A percentile compares a stretch with the other conserved stretches of the same genome.
Conservation (phyloP, 176 grass and related monocot species). For the Triticum timopheevii region DNA sequence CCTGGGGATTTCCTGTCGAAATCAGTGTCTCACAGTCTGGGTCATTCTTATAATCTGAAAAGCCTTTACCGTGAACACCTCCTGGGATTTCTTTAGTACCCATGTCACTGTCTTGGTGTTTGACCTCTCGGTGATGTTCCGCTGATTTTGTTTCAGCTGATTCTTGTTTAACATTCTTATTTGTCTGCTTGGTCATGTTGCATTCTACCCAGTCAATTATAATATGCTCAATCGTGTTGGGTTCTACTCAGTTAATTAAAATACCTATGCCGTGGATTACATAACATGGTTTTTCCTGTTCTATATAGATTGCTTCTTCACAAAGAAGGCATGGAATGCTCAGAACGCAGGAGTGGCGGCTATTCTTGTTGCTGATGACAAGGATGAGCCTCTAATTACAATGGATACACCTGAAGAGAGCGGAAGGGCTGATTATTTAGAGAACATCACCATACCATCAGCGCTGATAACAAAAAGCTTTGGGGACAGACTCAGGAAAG, state of each 20-base stretch:
- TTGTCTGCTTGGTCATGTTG: constrained; percentile 17
- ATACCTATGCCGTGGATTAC: background rate
- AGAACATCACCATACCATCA: constrained; percentile 80
- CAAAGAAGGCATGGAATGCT: constrained; percentile 88
- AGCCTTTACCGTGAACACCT: background rate
- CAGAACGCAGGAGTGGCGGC: constrained; percentile 85
- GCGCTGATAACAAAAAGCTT: constrained; percentile 73
- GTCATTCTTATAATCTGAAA: background rate
- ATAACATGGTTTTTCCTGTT: background rate
- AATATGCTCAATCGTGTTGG: background rate
- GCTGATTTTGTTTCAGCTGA: background rate
- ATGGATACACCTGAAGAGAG: constrained; percentile 86
- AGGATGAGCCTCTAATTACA: constrained; percentile 83
- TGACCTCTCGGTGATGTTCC: background rate
- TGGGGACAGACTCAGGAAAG: constrained; percentile 67
- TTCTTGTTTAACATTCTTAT: constrained; percentile 4
- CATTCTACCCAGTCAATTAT: background rate
- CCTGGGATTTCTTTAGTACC: background rate
- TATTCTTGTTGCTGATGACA: constrained; percentile 85
- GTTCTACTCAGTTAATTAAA: background rate
- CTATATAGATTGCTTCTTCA: constrained; percentile 76
- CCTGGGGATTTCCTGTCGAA: no score
- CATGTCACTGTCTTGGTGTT: constrained; percentile 10
- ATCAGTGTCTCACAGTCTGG: background rate
- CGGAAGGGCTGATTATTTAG: constrained; percentile 51